Conservation (phyloP, 129 eudicot genomes). For the Chrysanthemum lavandulifolium region DNA sequence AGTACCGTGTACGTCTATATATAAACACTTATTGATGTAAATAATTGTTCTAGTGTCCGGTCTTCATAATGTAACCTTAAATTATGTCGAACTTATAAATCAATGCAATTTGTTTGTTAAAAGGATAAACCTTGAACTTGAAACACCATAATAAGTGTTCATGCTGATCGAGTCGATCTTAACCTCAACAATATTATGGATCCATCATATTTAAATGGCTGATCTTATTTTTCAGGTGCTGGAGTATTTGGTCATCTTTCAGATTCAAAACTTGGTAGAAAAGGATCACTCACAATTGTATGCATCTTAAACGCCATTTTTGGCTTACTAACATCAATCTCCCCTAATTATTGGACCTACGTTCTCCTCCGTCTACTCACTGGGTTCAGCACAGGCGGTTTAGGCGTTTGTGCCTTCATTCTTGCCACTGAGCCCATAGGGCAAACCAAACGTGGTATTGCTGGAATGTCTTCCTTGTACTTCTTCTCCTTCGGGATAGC, state of each 20-base stretch:
- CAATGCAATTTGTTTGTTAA: too few relatives aligned
- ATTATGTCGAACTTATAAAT: background rate
- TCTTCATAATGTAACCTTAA: too few relatives aligned
- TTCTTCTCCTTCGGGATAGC: constrained; percentile 86
- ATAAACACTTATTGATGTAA: background rate
- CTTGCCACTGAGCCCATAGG: constrained; percentile 89
- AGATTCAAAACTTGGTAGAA: constrained; percentile 73
- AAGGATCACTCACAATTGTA: constrained; percentile 67
- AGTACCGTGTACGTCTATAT: too few relatives aligned
- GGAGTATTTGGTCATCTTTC: constrained; percentile 93
- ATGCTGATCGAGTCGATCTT: too few relatives aligned
- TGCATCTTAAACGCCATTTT: constrained; percentile 60
- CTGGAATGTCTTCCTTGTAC: constrained; percentile 91
- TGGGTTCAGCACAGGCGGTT: constrained; percentile 82
- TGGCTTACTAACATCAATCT: constrained; percentile 70
- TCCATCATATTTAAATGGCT: background rate
- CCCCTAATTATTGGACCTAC: constrained; percentile 66
- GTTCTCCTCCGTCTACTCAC: constrained; percentile 67
- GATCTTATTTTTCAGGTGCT: constrained; percentile 50
- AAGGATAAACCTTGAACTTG: too few relatives aligned
- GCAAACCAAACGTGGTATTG: constrained; percentile 71
- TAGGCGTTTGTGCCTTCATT: constrained; percentile 79
- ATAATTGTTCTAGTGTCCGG: too few relatives aligned
- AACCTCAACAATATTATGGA: too few relatives aligned
- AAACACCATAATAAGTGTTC: too few relatives aligned